Conservation (phyloP, 1,284 basidiomycete species). For the Puccinia hordei region DNA sequence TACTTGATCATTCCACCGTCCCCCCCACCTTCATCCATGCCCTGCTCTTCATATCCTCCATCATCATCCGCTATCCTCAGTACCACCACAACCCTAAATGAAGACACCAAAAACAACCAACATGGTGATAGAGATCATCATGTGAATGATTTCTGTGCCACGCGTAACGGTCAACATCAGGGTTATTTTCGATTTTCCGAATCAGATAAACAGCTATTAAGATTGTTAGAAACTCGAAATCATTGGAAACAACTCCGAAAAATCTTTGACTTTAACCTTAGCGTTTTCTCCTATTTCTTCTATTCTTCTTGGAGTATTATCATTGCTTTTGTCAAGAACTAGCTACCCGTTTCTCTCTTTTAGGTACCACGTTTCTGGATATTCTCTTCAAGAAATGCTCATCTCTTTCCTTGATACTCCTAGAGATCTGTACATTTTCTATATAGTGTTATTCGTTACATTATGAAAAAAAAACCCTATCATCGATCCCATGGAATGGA, state of each 20-base stretch:
- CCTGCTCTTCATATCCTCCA: neutral
- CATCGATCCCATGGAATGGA: too few relatives aligned
- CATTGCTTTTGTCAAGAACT: slow-evolving; percentile 42
- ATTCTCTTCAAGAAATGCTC: neutral
- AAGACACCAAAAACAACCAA: neutral
- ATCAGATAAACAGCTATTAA: slow-evolving; percentile 34
- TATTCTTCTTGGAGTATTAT: slow-evolving; percentile 43
- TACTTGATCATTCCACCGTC: slow-evolving; percentile 74
- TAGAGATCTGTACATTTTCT: slow-evolving; percentile 2
- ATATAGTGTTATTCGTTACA: too few relatives aligned
- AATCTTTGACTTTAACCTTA: slow-evolving; percentile 36
- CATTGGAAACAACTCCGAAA: slow-evolving; percentile 45
- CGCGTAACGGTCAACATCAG: neutral
- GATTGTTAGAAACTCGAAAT: slow-evolving; percentile 35
- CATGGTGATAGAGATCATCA: neutral
- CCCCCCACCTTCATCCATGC: slow-evolving; percentile 22
- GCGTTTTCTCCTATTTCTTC: slow-evolving; percentile 17
- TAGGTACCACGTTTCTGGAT: too few relatives aligned
- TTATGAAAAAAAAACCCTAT: too few relatives aligned
- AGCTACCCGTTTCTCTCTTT: neutral
- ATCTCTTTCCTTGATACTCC: neutral
- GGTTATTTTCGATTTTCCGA: slow-evolving; percentile 27
- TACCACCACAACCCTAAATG: neutral
- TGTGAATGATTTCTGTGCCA: slow-evolving; percentile 1
- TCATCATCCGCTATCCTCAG: slow-evolving; percentile 1